These are phyloP conservation scores for Pleurotus citrinopileatus DNA, from an alignment of 768 basidiomycete genomes.

Conservation along the genomic window DNA sequence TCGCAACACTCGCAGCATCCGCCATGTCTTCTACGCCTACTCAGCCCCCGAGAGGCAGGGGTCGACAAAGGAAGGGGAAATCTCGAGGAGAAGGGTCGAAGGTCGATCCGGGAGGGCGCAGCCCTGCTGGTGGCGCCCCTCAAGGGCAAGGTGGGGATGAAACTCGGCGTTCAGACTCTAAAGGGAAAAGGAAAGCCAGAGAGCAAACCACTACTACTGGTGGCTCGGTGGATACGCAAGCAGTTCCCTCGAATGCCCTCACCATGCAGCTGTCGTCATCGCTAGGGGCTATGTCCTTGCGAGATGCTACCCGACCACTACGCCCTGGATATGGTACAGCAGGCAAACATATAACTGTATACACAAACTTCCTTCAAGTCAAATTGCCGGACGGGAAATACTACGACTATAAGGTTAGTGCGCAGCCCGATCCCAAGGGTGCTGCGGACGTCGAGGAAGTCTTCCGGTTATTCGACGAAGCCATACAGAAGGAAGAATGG, in stretches of 20 bases:
- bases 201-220: too few relatives aligned
- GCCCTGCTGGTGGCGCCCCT: too few relatives aligned
- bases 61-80: too few relatives aligned
- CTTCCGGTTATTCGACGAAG: constrained; percentile 50
- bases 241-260: background rate
- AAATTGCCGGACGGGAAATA: constrained; percentile 39
- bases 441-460: constrained; percentile 45
- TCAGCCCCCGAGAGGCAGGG: too few relatives aligned
- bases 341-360: constrained; percentile 44
- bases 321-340: constrained; percentile 56
- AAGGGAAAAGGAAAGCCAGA: too few relatives aligned
- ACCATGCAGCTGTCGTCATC: background rate
- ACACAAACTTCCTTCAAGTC: constrained; percentile 63
- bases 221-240: too few relatives aligned
- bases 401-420: constrained; percentile 55
- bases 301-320: background rate
- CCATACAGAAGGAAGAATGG: constrained; percentile 29
- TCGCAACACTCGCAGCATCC: too few relatives aligned
- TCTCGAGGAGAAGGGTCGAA: too few relatives aligned
- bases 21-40: too few relatives aligned
- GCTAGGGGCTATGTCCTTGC: background rate
- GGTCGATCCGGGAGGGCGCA: too few relatives aligned
- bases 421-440: constrained; percentile 42
- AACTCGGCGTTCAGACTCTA: too few relatives aligned
- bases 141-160: too few relatives aligned